These are phyloP conservation scores for Pichia cabralensis DNA, from an alignment of 805 yeast genomes.

Conservation along the genomic window DNA sequence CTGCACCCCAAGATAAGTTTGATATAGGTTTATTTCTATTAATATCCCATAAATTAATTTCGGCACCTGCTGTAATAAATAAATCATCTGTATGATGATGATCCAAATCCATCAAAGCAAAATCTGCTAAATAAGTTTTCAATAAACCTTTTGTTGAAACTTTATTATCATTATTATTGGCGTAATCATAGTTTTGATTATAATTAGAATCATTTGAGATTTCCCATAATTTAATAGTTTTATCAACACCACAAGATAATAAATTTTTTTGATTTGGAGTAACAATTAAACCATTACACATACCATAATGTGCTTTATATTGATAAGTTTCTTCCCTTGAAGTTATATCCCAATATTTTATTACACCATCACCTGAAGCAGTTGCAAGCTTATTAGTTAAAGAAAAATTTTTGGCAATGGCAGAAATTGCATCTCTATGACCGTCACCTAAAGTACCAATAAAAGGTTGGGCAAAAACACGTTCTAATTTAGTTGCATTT, in stretches of 20 bases:
- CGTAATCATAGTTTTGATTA: slow-evolving; percentile 13
- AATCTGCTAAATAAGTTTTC: slow-evolving; percentile 75
- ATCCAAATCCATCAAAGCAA: slow-evolving; percentile 76
- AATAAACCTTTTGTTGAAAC: slow-evolving; percentile 42
- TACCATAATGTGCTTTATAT: slow-evolving; percentile 83
- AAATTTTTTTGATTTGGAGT: slow-evolving; percentile 47
- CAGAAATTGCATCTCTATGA: slow-evolving; percentile 89
- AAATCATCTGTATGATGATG: slow-evolving; percentile 65
- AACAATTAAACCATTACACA: slow-evolving; percentile 76
- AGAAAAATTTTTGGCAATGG: slow-evolving; percentile 69
- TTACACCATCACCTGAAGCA: slow-evolving; percentile 91
- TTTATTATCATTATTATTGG: slow-evolving; percentile 21
- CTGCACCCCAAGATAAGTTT: slow-evolving; percentile 93
- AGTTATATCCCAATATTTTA: slow-evolving; percentile 89
- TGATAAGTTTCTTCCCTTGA: slow-evolving; percentile 65
- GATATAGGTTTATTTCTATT: slow-evolving; percentile 68
- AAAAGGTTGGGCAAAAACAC: slow-evolving; percentile 97
- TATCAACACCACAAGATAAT: slow-evolving; percentile 80
- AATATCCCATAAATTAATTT: slow-evolving; percentile 87
- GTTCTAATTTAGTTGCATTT: slow-evolving; percentile 88
- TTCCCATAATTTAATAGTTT: slow-evolving; percentile 83
- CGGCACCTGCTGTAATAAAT: slow-evolving; percentile 90
- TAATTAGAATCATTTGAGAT: slow-evolving; percentile 35
- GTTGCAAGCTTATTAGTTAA: slow-evolving; percentile 70
- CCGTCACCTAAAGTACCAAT: slow-evolving; percentile 92